These are phyloP conservation scores for Stramenopiles sp. DNA, from an alignment of 352 stramenopile species.

Conservation along the genomic window DNA sequence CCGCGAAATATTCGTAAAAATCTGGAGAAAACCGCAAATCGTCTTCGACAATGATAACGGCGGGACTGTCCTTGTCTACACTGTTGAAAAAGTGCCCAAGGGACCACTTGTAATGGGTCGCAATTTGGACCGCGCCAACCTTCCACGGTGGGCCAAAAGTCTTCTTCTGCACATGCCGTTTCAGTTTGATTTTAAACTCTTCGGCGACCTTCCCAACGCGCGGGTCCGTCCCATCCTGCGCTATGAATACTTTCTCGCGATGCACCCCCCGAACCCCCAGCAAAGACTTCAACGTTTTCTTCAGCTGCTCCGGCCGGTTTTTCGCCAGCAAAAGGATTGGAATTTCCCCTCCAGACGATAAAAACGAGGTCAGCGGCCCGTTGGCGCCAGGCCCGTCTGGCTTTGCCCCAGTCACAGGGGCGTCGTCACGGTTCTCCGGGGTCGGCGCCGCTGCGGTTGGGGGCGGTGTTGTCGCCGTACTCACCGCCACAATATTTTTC, in stretches of 20 bases:
- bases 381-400: too few relatives aligned
- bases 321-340: conserved; percentile 19
- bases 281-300: conserved; percentile 14
- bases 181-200: background rate
- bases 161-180: conserved; percentile 3
- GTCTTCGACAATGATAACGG: conserved; percentile 23
- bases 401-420: too few relatives aligned
- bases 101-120: conserved; percentile 22
- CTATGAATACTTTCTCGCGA: conserved; percentile 15
- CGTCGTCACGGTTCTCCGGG: too few relatives aligned
- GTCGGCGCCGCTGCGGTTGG: too few relatives aligned
- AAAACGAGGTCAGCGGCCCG: conserved; percentile 15
- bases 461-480: too few relatives aligned
- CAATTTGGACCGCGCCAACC: conserved; percentile 14
- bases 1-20: conserved; percentile 23
- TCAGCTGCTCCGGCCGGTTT: conserved; percentile 16
- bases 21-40: conserved; percentile 23
- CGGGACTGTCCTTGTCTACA: conserved; percentile 14
- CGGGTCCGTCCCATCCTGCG: conserved; percentile 17
- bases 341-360: conserved; percentile 11
- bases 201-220: background rate
- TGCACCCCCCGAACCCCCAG: conserved; percentile 13
- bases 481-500: too few relatives aligned
- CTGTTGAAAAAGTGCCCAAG: conserved; percentile 13
- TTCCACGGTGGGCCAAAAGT: too few relatives aligned